phyloP scores from a whole-genome alignment of 2,329 filamentous ascomycete species.

The Sporothrix schenckii region DNA sequence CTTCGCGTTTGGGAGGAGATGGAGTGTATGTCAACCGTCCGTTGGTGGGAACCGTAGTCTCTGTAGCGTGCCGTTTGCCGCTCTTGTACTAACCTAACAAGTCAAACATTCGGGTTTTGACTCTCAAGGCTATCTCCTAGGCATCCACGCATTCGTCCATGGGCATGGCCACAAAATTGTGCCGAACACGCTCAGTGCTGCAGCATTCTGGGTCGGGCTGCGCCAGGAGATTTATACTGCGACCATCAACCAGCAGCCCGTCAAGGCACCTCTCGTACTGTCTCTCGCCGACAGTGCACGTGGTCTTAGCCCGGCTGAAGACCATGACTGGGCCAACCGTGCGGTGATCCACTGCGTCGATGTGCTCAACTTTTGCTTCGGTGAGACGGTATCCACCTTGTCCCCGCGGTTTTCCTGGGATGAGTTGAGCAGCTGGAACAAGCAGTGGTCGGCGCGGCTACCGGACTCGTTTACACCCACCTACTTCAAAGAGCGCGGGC shows the following conservation, averaged over 20 bases:
- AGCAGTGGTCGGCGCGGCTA: constrained; percentile 51
- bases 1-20: constrained; percentile 62
- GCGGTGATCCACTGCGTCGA: constrained; percentile 66
- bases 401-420: constrained; percentile 44
- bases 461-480: constrained; percentile 60
- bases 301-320: constrained; percentile 52
- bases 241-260: constrained; percentile 51
- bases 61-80: no score
- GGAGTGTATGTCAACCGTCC: constrained; percentile 38
- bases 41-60: neutral
- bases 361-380: constrained; percentile 65
- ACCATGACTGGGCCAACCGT: constrained; percentile 63
- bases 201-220: constrained; percentile 61
- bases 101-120: constrained; percentile 50
- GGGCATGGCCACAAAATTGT: constrained; percentile 47
- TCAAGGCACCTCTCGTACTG: constrained; percentile 55
- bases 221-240: constrained; percentile 64
- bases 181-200: constrained; percentile 52
- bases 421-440: constrained; percentile 51
- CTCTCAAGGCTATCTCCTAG: constrained; percentile 52
- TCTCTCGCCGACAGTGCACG: constrained; percentile 52
- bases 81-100: constrained; percentile 32
- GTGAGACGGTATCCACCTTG: constrained; percentile 42
- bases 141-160: constrained; percentile 53
- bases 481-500: constrained; percentile 48